A percentile compares a stretch with the other conserved stretches of the same genome.
Conservation (phyloP, 495 filamentous ascomycete species). For the Neurospora sp. region DNA sequence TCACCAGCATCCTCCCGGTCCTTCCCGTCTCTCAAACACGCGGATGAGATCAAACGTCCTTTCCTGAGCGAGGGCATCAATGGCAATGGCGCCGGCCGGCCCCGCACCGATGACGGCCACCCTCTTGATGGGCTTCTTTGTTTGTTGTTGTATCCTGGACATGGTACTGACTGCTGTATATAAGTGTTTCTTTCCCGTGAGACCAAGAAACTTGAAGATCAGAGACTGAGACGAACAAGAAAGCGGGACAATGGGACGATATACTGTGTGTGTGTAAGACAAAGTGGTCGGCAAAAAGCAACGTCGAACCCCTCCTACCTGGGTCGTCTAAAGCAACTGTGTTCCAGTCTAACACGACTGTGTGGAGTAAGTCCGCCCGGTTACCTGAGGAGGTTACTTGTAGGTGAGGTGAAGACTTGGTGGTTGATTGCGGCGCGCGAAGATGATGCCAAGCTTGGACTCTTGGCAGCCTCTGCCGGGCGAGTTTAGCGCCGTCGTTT, state of each 20-base stretch:
- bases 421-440: no score
- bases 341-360: no score
- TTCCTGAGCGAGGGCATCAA: conserved; percentile 48
- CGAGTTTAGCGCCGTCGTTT: no score
- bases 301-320: neutral
- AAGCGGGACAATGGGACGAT: neutral
- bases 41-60: conserved; percentile 44
- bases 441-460: no score
- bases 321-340: neutral
- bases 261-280: neutral
- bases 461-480: no score
- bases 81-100: conserved; percentile 47
- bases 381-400: no score
- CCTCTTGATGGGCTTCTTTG: conserved; percentile 26
- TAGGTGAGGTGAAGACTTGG: no score
- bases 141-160: neutral
- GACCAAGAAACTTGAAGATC: neutral
- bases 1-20: conserved; percentile 49
- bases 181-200: neutral
- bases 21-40: conserved; percentile 50
- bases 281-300: neutral
- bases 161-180: neutral
- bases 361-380: no score
- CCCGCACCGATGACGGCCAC: conserved; percentile 52
- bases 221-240: neutral